Base-by-base conservation (phyloP, 2,329 filamentous ascomycete species). In the Endocalyx cinctus region DNA sequence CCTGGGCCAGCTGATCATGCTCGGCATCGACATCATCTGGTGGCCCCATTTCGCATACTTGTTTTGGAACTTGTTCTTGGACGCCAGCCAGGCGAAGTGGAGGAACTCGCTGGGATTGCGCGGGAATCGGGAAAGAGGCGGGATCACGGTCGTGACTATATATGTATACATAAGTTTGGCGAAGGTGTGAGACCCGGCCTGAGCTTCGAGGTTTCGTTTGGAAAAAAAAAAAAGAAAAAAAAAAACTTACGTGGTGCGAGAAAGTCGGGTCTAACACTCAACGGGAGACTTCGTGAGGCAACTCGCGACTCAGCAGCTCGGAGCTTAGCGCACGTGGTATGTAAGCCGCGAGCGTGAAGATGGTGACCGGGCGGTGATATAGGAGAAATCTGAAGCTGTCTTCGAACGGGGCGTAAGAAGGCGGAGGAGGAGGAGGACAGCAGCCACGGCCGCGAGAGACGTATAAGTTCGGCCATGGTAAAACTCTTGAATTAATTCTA, bases 11-110 rank as follows among this genome's bases (percentile, higher is more conserved):
- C 55, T 57, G 33, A 66, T 55, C 44, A 66, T 55, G 2, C 43
- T 49, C 16, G 63, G 62, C 61, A 69, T 71, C 17, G 72, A 74
- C 20, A 58, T 43, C 30, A 69, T 46, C 47, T 67, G 65, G 30
- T 67, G 47, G 17, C 59, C 56, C 15, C 66, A 31, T 7, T 67
- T 19, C 2, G 56, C 51, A 18, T 54, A 38, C 8, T 57, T 45
- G 37, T 64, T 60, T n/a, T 53, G 37, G 26, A 46, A 31, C 40
- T 59, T 66, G 38, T 60, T 50, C 41, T 54, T 60, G 19, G 58
- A 15, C 25, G 45, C 22, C 3, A 50, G 25, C 41, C 42, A 57
- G 28, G 39, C 20, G 43, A 55, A 42, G 27, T 46, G 30, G 25
- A 34, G 6, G 43, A 54, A 51, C 11, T 49, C 40, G 5, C 5